Percentiles rank a stretch among this genome's conserved stretches.
These are phyloP conservation scores for Spraguea lophii DNA, from an alignment of 371 early-diverging fungal species.

Conservation along the genomic window DNA sequence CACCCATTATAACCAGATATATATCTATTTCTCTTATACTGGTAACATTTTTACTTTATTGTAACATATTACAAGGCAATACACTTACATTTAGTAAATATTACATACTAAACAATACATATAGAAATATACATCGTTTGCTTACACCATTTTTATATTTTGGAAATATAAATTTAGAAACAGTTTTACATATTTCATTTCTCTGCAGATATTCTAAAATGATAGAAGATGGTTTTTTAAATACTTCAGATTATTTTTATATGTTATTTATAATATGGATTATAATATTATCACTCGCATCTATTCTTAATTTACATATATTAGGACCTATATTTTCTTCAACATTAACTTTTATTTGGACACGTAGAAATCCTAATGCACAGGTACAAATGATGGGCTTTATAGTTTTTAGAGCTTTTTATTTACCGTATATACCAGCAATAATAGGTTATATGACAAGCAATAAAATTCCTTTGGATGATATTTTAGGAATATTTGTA, in stretches of 20 bases:
- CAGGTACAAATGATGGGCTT: slow-evolving; percentile 43
- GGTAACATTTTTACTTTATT: too few relatives aligned
- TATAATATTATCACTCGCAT: slow-evolving; percentile 17
- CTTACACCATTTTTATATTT: slow-evolving; percentile 44
- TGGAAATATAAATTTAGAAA: slow-evolving; percentile 39
- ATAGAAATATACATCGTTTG: too few relatives aligned
- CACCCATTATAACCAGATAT: too few relatives aligned
- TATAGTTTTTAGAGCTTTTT: slow-evolving; percentile 44
- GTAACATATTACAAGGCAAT: too few relatives aligned
- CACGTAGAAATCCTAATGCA: slow-evolving; percentile 41
- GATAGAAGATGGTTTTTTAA: slow-evolving; percentile 38
- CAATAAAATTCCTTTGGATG: slow-evolving; percentile 31
- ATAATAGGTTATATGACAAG: slow-evolving; percentile 32
- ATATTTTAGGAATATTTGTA: slow-evolving; percentile 43
- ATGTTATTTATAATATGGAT: slow-evolving; percentile 24
- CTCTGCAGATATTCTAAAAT: slow-evolving; percentile 43
- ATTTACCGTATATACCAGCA: slow-evolving; percentile 45
- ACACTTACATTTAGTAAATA: too few relatives aligned
- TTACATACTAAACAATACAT: too few relatives aligned
- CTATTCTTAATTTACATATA: slow-evolving; percentile 15
- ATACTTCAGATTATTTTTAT: slow-evolving; percentile 44
- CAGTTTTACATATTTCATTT: slow-evolving; percentile 41
- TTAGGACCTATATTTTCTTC: slow-evolving; percentile 39
- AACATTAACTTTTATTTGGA: slow-evolving; percentile 46
- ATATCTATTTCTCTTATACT: too few relatives aligned